Base-by-base conservation (phyloP, 1,284 basidiomycete species). In the Sanguinoderma infundibulare region DNA sequence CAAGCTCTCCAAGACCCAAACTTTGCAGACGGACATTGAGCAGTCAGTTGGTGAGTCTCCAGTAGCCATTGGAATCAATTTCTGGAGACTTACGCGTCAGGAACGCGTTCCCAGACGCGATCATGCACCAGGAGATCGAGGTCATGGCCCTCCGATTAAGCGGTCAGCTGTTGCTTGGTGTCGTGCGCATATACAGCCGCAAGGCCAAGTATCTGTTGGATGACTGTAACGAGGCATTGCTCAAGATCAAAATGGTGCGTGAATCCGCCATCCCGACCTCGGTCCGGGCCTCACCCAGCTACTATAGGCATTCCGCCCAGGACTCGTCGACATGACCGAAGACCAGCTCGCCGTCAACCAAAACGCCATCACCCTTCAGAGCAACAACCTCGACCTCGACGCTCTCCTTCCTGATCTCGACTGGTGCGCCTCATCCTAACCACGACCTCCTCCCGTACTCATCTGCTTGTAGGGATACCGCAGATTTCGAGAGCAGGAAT, bases 191-290 rank as follows among this genome's bases (percentile, higher is more conserved):
- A 73, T 98, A 99, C 78, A 96, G 95, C 70, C 86, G 97, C 53
- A 98, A 99, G 77, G 95, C 96, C 24, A 98, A 98, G 73, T 99
- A 99, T 78, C 85, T 99, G 2, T 81, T 98, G 67, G 97, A 99
- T 72, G 97, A 99, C 75, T 98, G 96, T 75, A 97, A 97, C 70
- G 98, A 99, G 74, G 95, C 96, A 0, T 79, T 98, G 60, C 79
- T 96, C 55, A 96, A 96, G 75, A 97, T 99, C 62, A 97, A 97
- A 75, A 92, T 98, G 89, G 95, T 94, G 60, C 36, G 77, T 61
- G 9, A 5, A 17, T 38, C 32, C 15, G 14, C 39, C n/a, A 66
- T 67, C 46, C 67, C 67, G 35, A 38, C 55, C 38, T 53, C 35
- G 40, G n/a, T 55, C 22, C 20, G 24, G 28, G 10, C 46, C 46